A percentile compares a stretch with the other conserved stretches of the same genome.
These are phyloP conservation scores for Tolypocladium sp. DNA, from an alignment of 2,329 filamentous ascomycete species.

Conservation along the genomic window DNA sequence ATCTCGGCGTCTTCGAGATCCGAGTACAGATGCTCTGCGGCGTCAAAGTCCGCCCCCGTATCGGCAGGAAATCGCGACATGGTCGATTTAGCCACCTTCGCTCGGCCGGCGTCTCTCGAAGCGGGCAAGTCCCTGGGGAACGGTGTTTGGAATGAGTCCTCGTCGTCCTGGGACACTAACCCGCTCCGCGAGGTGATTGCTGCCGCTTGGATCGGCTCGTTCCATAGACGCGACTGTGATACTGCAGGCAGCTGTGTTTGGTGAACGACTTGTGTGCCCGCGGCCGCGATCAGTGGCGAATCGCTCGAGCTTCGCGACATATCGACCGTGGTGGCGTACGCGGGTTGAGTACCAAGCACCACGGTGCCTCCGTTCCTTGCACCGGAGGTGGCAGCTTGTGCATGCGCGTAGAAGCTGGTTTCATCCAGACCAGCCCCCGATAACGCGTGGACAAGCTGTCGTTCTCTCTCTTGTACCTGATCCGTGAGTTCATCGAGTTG, in stretches of 20 bases:
- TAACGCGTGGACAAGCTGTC: constrained; percentile 29
- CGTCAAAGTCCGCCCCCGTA: constrained; percentile 12
- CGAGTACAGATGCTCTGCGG: constrained; percentile 16
- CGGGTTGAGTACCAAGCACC: constrained; percentile 36
- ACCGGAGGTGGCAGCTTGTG: not conserved
- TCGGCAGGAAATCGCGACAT: not conserved
- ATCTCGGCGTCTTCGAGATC: constrained; percentile 19
- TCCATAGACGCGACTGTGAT: constrained; percentile 14
- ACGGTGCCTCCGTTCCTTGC: constrained; percentile 14
- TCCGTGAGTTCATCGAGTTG: constrained; percentile 38
- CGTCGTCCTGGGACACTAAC: constrained; percentile 14
- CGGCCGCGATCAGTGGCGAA: constrained; percentile 18
- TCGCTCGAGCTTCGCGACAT: constrained; percentile 24
- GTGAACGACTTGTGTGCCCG: constrained; percentile 37
- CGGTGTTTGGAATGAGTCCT: constrained; percentile 8
- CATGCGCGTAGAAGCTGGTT: constrained; percentile 4
- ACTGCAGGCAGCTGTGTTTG: constrained; percentile 37
- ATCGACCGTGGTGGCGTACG: constrained; percentile 17
- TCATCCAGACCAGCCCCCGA: constrained; percentile 36
- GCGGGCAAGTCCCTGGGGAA: constrained; percentile 16
- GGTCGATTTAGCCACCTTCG: not conserved
- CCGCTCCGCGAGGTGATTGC: constrained; percentile 10
- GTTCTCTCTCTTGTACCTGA: constrained; percentile 34
- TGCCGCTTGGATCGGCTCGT: constrained; percentile 10
- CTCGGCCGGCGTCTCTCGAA: not conserved